Percentiles rank a stretch among this genome's conserved stretches.
Evolutionary conservation across 352 stramenopile species (phyloP).

Genomic region (Pythium volutum): DNA sequence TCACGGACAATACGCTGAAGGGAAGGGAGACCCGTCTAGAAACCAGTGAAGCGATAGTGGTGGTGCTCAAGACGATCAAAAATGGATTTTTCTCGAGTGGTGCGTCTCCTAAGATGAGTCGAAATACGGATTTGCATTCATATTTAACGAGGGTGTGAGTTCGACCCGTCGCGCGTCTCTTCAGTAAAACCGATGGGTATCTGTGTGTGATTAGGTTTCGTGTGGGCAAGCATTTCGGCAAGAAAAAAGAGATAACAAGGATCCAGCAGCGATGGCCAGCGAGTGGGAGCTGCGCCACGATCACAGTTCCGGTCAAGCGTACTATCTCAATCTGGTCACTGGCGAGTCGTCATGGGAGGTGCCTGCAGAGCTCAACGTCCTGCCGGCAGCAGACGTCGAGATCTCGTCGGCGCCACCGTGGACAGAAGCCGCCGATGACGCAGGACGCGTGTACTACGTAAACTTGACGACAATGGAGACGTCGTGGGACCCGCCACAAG

Average conservation of each 20-base stretch:
- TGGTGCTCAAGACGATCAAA: too few relatives aligned
- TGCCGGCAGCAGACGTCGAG: background rate
- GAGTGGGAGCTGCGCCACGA: conserved; percentile 52
- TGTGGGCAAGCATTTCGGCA: background rate
- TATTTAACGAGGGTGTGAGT: background rate
- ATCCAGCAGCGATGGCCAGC: background rate
- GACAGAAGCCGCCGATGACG: conserved; percentile 44
- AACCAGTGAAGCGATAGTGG: too few relatives aligned
- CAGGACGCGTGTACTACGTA: conserved; percentile 44
- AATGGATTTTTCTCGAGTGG: too few relatives aligned
- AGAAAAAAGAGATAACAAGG: conserved; percentile 4
- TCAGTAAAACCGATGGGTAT: background rate
- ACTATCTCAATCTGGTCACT: conserved; percentile 51
- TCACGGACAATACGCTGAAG: background rate
- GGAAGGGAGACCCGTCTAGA: too few relatives aligned
- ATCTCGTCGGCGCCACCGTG: conserved; percentile 18
- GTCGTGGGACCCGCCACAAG: conserved; percentile 37
- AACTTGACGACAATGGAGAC: conserved; percentile 57
- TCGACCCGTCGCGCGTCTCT: conserved; percentile 2
- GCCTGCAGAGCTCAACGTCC: background rate
- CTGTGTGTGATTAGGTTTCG: background rate
- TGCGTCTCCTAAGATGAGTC: background rate
- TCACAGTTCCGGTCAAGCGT: conserved; percentile 36
- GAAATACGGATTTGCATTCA: background rate
- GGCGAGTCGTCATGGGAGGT: conserved; percentile 54